A percentile compares a stretch with the other conserved stretches of the same genome.
Conservation (phyloP, 148 eudicot genomes). For the Rhododendron kiyosumense region DNA sequence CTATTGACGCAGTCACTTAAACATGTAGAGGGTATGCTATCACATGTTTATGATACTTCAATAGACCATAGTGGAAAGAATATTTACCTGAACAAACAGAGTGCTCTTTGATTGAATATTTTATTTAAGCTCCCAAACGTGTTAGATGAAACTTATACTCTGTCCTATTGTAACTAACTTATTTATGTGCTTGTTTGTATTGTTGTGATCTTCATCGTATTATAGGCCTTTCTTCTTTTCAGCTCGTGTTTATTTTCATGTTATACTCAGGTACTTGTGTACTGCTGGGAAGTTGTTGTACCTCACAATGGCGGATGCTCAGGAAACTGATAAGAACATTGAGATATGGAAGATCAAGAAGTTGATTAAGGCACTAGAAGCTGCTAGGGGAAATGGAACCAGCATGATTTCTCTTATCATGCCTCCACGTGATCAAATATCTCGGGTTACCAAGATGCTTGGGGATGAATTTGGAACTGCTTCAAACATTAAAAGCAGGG, state of each 20-base stretch:
- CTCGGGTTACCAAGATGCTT: conserved; percentile 29
- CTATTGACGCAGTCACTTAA: not conserved
- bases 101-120: not conserved
- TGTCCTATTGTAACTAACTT: not conserved
- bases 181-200: not conserved
- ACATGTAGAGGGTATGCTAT: not conserved
- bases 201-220: not conserved
- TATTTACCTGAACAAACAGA: not conserved
- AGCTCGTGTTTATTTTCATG: not conserved
- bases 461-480: conserved; percentile 29
- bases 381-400: conserved; percentile 31
- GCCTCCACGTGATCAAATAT: conserved; percentile 31
- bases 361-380: conserved; percentile 25
- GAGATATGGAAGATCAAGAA: conserved; percentile 31
- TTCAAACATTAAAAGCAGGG: conserved; percentile 27
- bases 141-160: not conserved
- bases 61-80: not conserved
- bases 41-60: not conserved
- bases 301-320: conserved; percentile 21
- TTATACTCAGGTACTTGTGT: conserved; percentile 10
- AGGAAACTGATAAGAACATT: conserved; percentile 28
- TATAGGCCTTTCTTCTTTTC: not conserved
- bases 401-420: conserved; percentile 33
- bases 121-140: not conserved
- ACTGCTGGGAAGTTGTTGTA: not conserved